Percentiles rank a stretch among this genome's conserved stretches.
Conservation (phyloP, 2,329 filamentous ascomycete genomes). For the Nemania sp. region DNA sequence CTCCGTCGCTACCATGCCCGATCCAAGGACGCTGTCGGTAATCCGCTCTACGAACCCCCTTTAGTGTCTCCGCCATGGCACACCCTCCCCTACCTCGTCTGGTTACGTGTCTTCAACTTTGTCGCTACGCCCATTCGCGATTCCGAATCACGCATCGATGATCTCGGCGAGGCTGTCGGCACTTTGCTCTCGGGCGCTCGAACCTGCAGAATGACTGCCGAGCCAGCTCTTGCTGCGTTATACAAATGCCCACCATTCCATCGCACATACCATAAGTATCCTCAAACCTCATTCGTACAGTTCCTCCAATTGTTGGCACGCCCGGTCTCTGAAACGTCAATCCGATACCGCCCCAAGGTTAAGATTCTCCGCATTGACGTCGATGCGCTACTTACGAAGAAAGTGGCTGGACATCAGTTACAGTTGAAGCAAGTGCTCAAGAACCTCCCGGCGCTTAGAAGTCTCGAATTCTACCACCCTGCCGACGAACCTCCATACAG, state of each 20-base stretch:
- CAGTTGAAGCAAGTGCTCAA: slow-evolving; percentile 70
- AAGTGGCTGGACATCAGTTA: slow-evolving; percentile 51
- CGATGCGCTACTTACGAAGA: slow-evolving; percentile 52
- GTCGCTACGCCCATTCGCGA: slow-evolving; percentile 70
- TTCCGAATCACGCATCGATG: slow-evolving; percentile 55
- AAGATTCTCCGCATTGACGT: slow-evolving; percentile 77
- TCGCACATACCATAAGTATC: slow-evolving; percentile 57
- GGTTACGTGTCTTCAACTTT: slow-evolving; percentile 76
- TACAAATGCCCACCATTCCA: slow-evolving; percentile 75
- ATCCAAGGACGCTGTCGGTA: slow-evolving; percentile 16
- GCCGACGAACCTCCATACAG: slow-evolving; percentile 77
- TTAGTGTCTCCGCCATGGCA: slow-evolving; percentile 66
- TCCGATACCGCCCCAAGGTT: slow-evolving; percentile 79
- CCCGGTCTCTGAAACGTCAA: slow-evolving; percentile 60
- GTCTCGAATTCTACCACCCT: slow-evolving; percentile 78
- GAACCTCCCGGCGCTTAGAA: slow-evolving; percentile 73
- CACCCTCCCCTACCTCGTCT: slow-evolving; percentile 73
- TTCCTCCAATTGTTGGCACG: slow-evolving; percentile 60
- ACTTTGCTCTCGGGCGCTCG: slow-evolving; percentile 71
- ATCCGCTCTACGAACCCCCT: slow-evolving; percentile 49
- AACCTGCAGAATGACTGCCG: slow-evolving; percentile 73
- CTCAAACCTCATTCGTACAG: slow-evolving; percentile 59
- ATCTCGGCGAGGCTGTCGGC: slow-evolving; percentile 55
- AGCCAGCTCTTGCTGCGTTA: slow-evolving; percentile 78
- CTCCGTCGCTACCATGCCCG: background rate